These are phyloP conservation scores for Metschnikowia hibisci DNA, from an alignment of 805 yeast genomes.

Conservation along the genomic window DNA sequence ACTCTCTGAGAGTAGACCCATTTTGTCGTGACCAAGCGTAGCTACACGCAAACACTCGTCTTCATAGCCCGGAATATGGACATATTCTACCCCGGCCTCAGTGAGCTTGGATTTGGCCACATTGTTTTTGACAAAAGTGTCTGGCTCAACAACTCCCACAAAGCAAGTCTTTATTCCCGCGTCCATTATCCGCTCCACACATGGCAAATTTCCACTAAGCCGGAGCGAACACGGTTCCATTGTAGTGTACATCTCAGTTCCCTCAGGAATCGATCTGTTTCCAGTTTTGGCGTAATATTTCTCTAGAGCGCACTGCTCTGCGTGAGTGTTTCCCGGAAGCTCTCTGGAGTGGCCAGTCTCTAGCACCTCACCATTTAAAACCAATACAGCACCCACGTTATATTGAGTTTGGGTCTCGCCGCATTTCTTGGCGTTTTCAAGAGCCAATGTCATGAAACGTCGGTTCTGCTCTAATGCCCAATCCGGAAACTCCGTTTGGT, in stretches of 20 bases:
- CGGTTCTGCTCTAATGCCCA: constrained; percentile 71
- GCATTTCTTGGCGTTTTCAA: constrained; percentile 75
- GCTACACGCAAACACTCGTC: constrained; percentile 67
- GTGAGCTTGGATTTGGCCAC: constrained; percentile 54
- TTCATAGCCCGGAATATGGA: constrained; percentile 81
- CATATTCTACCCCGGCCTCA: constrained; percentile 61
- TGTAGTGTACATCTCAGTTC: constrained; percentile 83
- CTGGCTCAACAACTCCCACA: constrained; percentile 92
- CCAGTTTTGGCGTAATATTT: constrained; percentile 52
- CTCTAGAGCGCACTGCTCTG: constrained; percentile 90
- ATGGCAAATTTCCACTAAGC: constrained; percentile 85
- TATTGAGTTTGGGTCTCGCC: constrained; percentile 81
- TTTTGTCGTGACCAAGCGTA: constrained; percentile 59
- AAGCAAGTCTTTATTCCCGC: constrained; percentile 64
- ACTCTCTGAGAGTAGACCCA: not conserved
- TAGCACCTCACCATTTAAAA: constrained; percentile 54
- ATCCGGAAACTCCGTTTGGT: constrained; percentile 69
- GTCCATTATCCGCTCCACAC: constrained; percentile 72
- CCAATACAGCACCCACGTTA: constrained; percentile 90
- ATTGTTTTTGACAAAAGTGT: constrained; percentile 78
- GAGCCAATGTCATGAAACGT: constrained; percentile 68
- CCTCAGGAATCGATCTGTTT: constrained; percentile 52
- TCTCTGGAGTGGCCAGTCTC: constrained; percentile 88
- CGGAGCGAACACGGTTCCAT: constrained; percentile 96
- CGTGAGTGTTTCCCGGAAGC: constrained; percentile 92